These are phyloP conservation scores for Diaporthe australafricana DNA, from an alignment of 2,329 filamentous ascomycete species.

Conservation along the genomic window DNA sequence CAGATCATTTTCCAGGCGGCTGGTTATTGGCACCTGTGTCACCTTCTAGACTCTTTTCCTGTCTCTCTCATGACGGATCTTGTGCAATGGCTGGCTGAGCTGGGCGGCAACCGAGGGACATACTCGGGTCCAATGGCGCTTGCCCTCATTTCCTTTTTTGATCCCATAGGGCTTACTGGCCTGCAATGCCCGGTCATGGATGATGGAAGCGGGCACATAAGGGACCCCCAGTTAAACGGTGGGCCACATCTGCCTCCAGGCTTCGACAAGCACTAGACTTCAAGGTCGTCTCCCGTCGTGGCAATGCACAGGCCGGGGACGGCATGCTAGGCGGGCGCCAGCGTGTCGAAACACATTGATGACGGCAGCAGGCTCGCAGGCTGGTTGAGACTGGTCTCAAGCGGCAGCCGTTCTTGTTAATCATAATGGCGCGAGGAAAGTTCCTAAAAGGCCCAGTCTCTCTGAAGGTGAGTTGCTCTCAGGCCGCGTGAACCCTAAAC, in stretches of 20 bases:
- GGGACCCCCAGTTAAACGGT: neutral
- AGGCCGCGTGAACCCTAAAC: conserved; percentile 9
- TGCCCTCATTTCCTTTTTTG: conserved; percentile 7
- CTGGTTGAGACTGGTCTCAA: neutral
- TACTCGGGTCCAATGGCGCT: conserved; percentile 21
- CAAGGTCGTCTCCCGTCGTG: neutral
- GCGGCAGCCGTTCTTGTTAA: neutral
- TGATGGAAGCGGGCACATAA: neutral
- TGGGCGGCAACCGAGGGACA: conserved; percentile 14
- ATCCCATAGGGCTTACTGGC: conserved; percentile 7
- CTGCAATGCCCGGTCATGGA: neutral
- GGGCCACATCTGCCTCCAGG: conserved; percentile 5
- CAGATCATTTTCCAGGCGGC: conserved; percentile 25
- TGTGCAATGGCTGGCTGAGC: conserved; percentile 8
- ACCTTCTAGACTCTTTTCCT: conserved; percentile 26
- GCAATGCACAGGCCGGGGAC: conserved; percentile 12
- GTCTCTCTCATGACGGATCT: conserved; percentile 15
- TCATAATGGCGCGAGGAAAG: neutral
- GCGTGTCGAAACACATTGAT: neutral
- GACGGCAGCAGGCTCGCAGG: neutral
- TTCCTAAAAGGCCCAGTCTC: neutral
- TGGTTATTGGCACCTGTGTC: conserved; percentile 25
- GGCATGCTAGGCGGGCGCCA: conserved; percentile 1
- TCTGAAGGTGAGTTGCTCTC: conserved; percentile 16
- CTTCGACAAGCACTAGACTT: conserved; percentile 1